Percentiles rank a stretch among this genome's conserved stretches.
Conservation (phyloP, 2,329 filamentous ascomycete species). For the Teratosphaeria viscida region DNA sequence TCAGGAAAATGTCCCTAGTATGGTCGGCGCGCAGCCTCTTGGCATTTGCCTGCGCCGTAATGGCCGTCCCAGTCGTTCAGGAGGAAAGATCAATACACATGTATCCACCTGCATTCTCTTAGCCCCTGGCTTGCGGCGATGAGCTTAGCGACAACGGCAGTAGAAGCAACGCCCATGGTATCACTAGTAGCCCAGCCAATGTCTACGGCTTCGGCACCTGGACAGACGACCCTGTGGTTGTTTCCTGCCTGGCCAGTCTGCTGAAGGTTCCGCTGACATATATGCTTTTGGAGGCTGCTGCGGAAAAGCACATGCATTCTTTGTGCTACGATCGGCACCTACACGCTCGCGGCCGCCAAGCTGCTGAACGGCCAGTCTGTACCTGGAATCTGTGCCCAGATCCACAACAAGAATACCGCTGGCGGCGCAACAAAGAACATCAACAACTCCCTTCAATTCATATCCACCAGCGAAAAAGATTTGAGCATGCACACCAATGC, state of each 20-base stretch:
- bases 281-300: constrained; percentile 21
- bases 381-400: constrained; percentile 12
- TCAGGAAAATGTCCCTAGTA: too few relatives aligned
- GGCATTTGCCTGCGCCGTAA: not conserved
- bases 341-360: constrained; percentile 10
- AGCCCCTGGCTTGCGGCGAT: constrained; percentile 21
- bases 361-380: constrained; percentile 3
- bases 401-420: constrained; percentile 11
- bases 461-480: constrained; percentile 16
- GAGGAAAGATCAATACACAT: constrained; percentile 1
- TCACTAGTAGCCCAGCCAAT: constrained; percentile 12
- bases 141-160: constrained; percentile 21
- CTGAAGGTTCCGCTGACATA: constrained; percentile 12
- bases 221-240: constrained; percentile 21
- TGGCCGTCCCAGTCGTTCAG: not conserved
- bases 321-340: constrained; percentile 1
- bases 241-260: constrained; percentile 15
- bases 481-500: constrained; percentile 12
- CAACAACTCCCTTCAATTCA: constrained; percentile 14
- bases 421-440: constrained; percentile 3
- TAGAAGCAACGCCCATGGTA: constrained; percentile 17
- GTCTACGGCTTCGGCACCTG: constrained; percentile 21
- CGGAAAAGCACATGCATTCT: constrained; percentile 3
- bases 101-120: constrained; percentile 9
- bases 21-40: not conserved